Percentiles rank a stretch among this genome's conserved stretches.
Evolutionary conservation across 495 filamentous ascomycete genomes (phyloP).

Genomic region (Penicillium pancosmium): DNA sequence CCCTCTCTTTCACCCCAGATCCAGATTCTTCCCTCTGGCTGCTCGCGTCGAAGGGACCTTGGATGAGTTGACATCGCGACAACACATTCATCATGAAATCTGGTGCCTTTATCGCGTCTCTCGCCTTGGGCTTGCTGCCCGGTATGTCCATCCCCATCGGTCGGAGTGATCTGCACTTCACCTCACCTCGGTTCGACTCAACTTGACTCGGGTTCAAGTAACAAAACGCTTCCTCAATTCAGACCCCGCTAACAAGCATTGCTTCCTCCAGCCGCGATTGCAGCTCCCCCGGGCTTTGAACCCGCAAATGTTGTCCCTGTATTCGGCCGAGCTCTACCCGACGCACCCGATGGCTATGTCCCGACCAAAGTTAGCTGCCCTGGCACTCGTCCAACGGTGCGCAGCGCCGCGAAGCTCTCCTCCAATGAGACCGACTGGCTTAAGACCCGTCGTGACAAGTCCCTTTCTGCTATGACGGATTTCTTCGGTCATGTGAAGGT

Average conservation of each 20-base stretch:
- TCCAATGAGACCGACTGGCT: slow-evolving; percentile 72
- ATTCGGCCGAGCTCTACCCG: slow-evolving; percentile 40
- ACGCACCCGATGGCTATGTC: slow-evolving; percentile 52
- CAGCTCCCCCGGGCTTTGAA: slow-evolving; percentile 16
- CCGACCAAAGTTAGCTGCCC: slow-evolving; percentile 47
- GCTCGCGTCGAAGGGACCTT: neutral
- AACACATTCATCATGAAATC: slow-evolving; percentile 29
- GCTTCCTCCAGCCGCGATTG: slow-evolving; percentile 20
- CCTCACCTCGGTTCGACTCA: neutral
- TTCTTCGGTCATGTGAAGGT: slow-evolving; percentile 76
- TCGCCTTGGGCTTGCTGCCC: slow-evolving; percentile 36
- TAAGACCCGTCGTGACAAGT: slow-evolving; percentile 50
- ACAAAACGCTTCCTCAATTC: neutral
- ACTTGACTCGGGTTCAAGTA: neutral
- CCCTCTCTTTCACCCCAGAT: slow-evolving; percentile 2
- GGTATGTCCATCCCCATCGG: slow-evolving; percentile 26
- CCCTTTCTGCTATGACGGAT: slow-evolving; percentile 67
- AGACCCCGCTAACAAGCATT: slow-evolving; percentile 6
- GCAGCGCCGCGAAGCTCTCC: slow-evolving; percentile 61
- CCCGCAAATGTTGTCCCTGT: slow-evolving; percentile 16
- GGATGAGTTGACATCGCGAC: neutral
- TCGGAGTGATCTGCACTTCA: slow-evolving; percentile 5
- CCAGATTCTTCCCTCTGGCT: neutral
- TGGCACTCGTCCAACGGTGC: slow-evolving; percentile 50
- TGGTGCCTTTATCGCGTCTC: slow-evolving; percentile 18